A percentile compares a stretch with the other conserved stretches of the same genome.
Evolutionary conservation across 2,329 filamentous ascomycete species (phyloP).

Genomic region (Penicillium crustosum): DNA sequence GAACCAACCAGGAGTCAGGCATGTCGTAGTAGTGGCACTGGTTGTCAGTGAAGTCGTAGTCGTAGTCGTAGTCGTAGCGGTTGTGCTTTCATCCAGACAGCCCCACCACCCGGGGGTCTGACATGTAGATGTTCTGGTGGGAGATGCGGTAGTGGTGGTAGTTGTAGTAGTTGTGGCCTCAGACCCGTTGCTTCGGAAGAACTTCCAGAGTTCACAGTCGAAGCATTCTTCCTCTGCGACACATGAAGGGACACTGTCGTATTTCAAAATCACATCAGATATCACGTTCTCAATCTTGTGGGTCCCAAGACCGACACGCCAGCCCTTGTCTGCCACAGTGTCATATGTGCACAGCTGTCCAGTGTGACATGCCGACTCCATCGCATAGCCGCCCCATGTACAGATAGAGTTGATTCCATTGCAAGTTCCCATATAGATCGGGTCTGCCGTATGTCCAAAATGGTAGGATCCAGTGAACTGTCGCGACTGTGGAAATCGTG

Average conservation of each 20-base stretch:
- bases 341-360: constrained; percentile 89
- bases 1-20: constrained; percentile 40
- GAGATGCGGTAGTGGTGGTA: constrained; percentile 57
- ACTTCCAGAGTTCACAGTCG: constrained; percentile 92
- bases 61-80: constrained; percentile 18
- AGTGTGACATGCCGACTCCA: constrained; percentile 90
- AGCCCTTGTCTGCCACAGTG: constrained; percentile 85
- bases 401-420: constrained; percentile 87
- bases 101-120: constrained; percentile 38
- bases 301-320: constrained; percentile 85
- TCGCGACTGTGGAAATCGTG: constrained; percentile 68
- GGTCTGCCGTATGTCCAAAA: constrained; percentile 94
- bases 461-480: constrained; percentile 78
- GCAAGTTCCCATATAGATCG: constrained; percentile 89
- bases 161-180: constrained; percentile 67
- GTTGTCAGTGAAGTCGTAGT: constrained; percentile 25
- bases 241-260: constrained; percentile 77
- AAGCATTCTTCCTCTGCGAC: constrained; percentile 74
- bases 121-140: constrained; percentile 63
- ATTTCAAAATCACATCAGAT: constrained; percentile 78
- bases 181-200: constrained; percentile 87
- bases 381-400: constrained; percentile 86
- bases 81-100: constrained; percentile 28
- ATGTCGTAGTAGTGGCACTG: constrained; percentile 35
- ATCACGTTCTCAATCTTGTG: constrained; percentile 91